A percentile compares a stretch with the other conserved stretches of the same genome.
These are phyloP conservation scores for Nothopassalora personata DNA, from an alignment of 2,329 filamentous ascomycete genomes.

Conservation along the genomic window DNA sequence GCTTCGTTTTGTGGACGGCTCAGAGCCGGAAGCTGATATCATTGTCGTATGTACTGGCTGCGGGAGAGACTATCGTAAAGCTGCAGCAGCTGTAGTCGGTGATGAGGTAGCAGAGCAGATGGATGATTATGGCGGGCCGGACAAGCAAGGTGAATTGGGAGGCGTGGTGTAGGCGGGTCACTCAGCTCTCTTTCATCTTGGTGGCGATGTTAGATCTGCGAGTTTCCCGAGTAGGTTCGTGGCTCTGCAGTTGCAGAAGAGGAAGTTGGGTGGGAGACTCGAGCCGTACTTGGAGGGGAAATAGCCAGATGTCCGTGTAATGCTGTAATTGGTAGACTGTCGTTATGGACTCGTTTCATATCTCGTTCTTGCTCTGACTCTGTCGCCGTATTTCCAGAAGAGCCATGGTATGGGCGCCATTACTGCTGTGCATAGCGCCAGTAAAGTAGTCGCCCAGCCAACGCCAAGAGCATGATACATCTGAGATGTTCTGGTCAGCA, in stretches of 20 bases:
- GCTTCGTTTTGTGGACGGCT: constrained; percentile 42
- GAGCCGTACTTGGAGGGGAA: neutral
- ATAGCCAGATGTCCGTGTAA: neutral
- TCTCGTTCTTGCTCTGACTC: constrained; percentile 16
- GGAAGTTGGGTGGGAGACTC: neutral
- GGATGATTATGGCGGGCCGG: constrained; percentile 43
- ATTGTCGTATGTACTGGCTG: constrained; percentile 47
- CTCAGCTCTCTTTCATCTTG: constrained; percentile 42
- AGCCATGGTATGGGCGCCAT: constrained; percentile 31
- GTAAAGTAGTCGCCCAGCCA: constrained; percentile 38
- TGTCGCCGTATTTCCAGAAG: constrained; percentile 25
- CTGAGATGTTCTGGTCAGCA: constrained; percentile 18
- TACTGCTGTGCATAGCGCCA: constrained; percentile 33
- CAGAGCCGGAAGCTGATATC: constrained; percentile 40
- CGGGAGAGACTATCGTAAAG: constrained; percentile 39
- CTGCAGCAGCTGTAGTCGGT: constrained; percentile 38
- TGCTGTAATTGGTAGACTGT: neutral
- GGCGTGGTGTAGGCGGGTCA: constrained; percentile 38
- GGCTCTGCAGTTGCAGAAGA: constrained; percentile 42
- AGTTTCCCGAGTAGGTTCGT: constrained; percentile 47
- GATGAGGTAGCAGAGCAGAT: constrained; percentile 37
- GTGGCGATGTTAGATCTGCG: constrained; percentile 39
- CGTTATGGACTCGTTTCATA: constrained; percentile 16
- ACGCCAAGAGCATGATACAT: constrained; percentile 39
- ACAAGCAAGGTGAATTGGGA: constrained; percentile 45